Evolutionary conservation across 169 alveolate genomes (phyloP), one percentile per base, ranked within the genome.

Genomic region (Plasmodium vivax): DNA sequence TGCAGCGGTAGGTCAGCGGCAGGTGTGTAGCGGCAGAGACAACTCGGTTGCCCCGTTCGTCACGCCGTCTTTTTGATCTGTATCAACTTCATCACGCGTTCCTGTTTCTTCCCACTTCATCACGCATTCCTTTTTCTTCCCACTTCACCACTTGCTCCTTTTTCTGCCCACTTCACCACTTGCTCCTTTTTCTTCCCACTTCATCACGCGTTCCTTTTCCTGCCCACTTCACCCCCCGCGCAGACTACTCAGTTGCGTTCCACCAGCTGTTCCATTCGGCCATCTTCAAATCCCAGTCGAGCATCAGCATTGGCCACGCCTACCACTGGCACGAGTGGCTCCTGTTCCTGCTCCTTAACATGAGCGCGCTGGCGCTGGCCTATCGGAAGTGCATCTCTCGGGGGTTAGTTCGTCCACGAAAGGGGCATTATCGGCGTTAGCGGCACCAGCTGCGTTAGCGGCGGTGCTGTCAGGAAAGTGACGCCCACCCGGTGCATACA

Each of bases 211-310:
- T 10, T 23, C 27, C 27, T 23, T 23, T 23, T 23, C 0, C 27
- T 38, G 45, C 6, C 80, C 9, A 8, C 62, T 14, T 36, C 41
- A 1, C 41, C 45, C 56, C 51, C 36, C 71, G 71, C 45, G 54
- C 68, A 88, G 94, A 88, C 74, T 88, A 88, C 58, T 62, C 74
- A 23, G 82, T 88, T 30, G 19, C 23, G 71, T 80, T 88, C 73
- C n/a, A 79, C 47, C 41, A 68, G 51, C 10, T 88, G 36, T 30
- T 80, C 47, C 43, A 54, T 58, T 88, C 94, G 32, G 47, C 43
- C 16, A 88, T 88, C 12, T 88, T 88, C 27, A 58, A 88, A 62
- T 34, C 27, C 6, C 68, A 79, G 45, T 80, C 75, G 36, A 56
- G 51, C 45, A 79, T 88, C 62, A 68, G 83, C 83, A 62, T 68